These are phyloP conservation scores for Penicillium capsulatum DNA, from an alignment of 2,329 filamentous ascomycete genomes.

Conservation along the genomic window DNA sequence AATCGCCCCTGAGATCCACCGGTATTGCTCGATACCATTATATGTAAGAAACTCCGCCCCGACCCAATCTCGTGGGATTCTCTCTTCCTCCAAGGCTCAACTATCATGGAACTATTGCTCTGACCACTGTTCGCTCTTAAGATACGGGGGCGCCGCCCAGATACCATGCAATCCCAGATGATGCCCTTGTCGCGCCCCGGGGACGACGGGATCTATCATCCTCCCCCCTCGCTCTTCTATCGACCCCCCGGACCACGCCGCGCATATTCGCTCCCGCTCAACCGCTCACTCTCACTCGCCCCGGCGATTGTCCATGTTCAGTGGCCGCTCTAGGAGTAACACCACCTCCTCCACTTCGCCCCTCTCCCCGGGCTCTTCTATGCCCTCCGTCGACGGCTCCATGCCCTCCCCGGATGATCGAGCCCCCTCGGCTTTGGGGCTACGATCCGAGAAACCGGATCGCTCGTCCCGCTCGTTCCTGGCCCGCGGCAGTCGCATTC, in stretches of 20 bases:
- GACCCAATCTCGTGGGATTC: constrained; percentile 10
- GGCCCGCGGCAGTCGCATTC: constrained; percentile 44
- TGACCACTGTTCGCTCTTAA: constrained; percentile 12
- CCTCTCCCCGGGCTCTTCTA: constrained; percentile 45
- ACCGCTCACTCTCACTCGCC: constrained; percentile 34
- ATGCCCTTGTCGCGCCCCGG: constrained; percentile 6
- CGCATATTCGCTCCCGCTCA: constrained; percentile 35
- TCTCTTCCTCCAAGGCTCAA: constrained; percentile 9
- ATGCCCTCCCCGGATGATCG: constrained; percentile 34
- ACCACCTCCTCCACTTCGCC: constrained; percentile 51
- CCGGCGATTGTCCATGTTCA: constrained; percentile 40
- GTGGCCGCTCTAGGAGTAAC: constrained; percentile 40
- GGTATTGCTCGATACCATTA: background rate
- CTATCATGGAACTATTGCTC: constrained; percentile 23
- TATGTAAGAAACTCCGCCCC: constrained; percentile 10
- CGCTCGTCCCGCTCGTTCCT: constrained; percentile 40
- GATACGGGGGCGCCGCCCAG: constrained; percentile 1
- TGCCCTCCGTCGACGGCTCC: constrained; percentile 36
- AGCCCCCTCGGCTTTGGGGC: constrained; percentile 23
- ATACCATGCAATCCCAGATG: constrained; percentile 5
- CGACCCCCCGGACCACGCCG: constrained; percentile 33
- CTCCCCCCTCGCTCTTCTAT: constrained; percentile 32
- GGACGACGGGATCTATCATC: constrained; percentile 26
- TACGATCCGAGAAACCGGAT: constrained; percentile 33
- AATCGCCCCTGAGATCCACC: background rate